Base-by-base conservation (phyloP, 1,284 basidiomycete species). In the Melampsora americana region DNA sequence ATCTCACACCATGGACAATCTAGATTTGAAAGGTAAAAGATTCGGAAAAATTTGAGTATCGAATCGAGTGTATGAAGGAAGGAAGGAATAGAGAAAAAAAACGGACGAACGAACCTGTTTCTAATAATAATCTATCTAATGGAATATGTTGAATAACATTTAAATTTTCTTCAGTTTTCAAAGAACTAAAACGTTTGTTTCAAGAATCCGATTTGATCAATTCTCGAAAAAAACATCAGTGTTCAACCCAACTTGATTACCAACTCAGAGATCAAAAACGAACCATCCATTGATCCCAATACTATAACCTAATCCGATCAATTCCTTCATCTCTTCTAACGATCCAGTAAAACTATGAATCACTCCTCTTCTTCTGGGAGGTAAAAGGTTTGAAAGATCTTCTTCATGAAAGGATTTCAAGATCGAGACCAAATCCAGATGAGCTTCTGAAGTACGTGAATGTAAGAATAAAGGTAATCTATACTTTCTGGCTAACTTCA, bases 291-390 rank as follows among this genome's bases (percentile, higher is more conserved):
- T 76, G 16, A 77, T 61, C 26, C 70, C 77, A 35, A 78, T 77
- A 65, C 77, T 82, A 9, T 81, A 77, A 5, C 80, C 81, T 26
- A 82, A 70, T 16, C 77, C 74, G 20, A 93, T 88, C 73, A 92
- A 83, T 81, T 95, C 90, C 9, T 84, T 80, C 64, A 88, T 88
- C 82, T 95, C 92, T 30, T 86, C 86, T 0, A 81, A 79, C 0
- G 87, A 88, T 0, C 92, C 93, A 0, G 92, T 93, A 83, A 93
- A 93, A 79, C 90, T 91, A 83, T 95, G 93, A 9, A 93, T 92
- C 9, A 94, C 92, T 0, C 90, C 92, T 12, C 90, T 87, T 60
- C 85, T 86, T 87, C 73, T 89, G 84, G 86, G 85, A 20, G 86
- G 86, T 77, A 89, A 88, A 0, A 88, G 88, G 81, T 89, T 88